Percentiles rank a stretch among this genome's conserved stretches.
Conservation (phyloP, 108 stramenopile species). For the Fragilaria crotonensis region DNA sequence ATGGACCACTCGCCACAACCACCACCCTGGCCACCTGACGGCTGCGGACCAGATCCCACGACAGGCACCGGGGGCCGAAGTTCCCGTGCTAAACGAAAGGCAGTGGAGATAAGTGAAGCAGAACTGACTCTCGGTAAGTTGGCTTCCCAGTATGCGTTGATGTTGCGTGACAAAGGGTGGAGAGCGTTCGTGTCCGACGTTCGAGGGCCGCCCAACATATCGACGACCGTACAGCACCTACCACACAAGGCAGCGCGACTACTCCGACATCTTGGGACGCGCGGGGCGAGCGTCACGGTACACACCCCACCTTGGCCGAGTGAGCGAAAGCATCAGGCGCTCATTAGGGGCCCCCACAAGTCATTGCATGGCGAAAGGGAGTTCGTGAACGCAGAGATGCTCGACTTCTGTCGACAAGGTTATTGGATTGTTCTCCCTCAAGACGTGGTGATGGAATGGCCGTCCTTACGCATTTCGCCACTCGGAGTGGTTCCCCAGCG, state of each 20-base stretch:
- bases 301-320: conserved; percentile 8
- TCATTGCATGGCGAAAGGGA: background rate
- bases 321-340: conserved; percentile 2
- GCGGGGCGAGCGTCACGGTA: conserved; percentile 12
- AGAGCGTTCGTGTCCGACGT: too few relatives aligned
- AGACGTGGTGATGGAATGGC: conserved; percentile 1
- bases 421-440: conserved; percentile 20
- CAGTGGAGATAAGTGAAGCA: too few relatives aligned
- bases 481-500: conserved; percentile 26
- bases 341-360: conserved; percentile 18
- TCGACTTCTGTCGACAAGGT: background rate
- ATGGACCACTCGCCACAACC: too few relatives aligned
- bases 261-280: background rate
- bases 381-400: conserved; percentile 11
- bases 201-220: too few relatives aligned
- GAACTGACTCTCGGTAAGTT: too few relatives aligned
- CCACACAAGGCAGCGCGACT: conserved; percentile 20
- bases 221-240: too few relatives aligned
- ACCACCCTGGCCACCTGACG: too few relatives aligned
- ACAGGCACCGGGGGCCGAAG: too few relatives aligned
- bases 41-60: too few relatives aligned
- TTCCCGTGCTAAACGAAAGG: too few relatives aligned
- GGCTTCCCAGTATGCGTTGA: too few relatives aligned
- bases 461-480: conserved; percentile 14
- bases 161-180: too few relatives aligned